These are phyloP conservation scores for Davidsoniella virescens DNA, from an alignment of 2,329 filamentous ascomycete species.

Conservation along the genomic window DNA sequence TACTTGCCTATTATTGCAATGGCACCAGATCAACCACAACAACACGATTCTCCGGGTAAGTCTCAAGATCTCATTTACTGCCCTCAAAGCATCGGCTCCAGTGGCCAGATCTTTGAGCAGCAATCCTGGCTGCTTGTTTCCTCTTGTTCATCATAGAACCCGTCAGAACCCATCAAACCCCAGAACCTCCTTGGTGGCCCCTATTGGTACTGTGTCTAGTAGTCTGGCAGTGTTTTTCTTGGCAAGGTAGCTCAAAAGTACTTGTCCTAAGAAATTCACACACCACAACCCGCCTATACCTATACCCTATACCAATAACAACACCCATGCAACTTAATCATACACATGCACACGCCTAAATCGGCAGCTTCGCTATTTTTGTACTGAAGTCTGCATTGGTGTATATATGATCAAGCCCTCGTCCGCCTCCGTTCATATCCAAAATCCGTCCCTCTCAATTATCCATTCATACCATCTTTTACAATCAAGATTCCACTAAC, in stretches of 20 bases:
- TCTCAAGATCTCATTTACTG: slow-evolving; percentile 5
- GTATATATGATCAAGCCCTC: no score
- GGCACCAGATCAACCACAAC: slow-evolving; percentile 5
- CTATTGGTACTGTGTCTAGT: not conserved
- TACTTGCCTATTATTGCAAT: not conserved
- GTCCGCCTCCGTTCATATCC: no score
- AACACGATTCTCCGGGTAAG: slow-evolving; percentile 11
- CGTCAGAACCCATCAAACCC: slow-evolving; percentile 4
- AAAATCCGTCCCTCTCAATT: not conserved
- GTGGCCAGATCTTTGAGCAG: slow-evolving; percentile 5
- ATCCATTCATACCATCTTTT: not conserved
- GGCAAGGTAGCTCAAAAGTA: not conserved
- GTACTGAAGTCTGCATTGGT: not conserved
- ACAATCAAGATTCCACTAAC: not conserved
- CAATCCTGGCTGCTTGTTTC: slow-evolving; percentile 6
- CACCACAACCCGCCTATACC: not conserved
- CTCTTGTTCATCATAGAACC: not conserved
- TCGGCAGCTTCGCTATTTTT: not conserved
- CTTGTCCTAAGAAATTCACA: not conserved
- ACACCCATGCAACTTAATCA: not conserved
- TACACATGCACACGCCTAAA: not conserved
- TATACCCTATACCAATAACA: not conserved
- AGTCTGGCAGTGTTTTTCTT: not conserved
- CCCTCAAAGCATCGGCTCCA: slow-evolving; percentile 1
- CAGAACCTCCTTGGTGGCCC: slow-evolving; percentile 1